These are phyloP conservation scores for Fusarium domesticum DNA, from an alignment of 2,329 filamentous ascomycete genomes.

Conservation along the genomic window DNA sequence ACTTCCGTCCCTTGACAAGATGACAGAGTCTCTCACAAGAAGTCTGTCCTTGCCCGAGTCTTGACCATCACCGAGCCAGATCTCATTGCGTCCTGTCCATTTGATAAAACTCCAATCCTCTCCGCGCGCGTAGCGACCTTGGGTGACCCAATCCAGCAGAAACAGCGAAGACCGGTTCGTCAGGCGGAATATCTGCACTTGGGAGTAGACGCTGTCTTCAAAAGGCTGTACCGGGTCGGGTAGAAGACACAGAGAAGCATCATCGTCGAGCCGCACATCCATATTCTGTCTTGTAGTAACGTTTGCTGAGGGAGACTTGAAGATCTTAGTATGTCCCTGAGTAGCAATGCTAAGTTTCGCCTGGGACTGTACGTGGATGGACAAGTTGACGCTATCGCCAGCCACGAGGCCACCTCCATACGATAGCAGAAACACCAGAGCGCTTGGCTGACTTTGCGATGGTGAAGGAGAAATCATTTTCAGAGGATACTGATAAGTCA, in stretches of 20 bases:
- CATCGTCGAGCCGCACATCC: slow-evolving; percentile 47
- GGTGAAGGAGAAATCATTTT: slow-evolving; percentile 85
- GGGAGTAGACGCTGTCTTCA: slow-evolving; percentile 76
- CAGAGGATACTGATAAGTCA: slow-evolving; percentile 90
- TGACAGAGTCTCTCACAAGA: slow-evolving; percentile 79
- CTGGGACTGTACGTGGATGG: slow-evolving; percentile 59
- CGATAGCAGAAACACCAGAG: slow-evolving; percentile 84
- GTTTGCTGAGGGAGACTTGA: slow-evolving; percentile 66
- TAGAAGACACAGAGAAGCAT: slow-evolving; percentile 62
- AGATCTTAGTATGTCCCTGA: slow-evolving; percentile 90
- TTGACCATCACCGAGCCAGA: slow-evolving; percentile 55
- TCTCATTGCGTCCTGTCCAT: slow-evolving; percentile 84
- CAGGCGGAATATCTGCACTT: slow-evolving; percentile 73
- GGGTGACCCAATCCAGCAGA: slow-evolving; percentile 90
- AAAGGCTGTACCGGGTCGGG: slow-evolving; percentile 95
- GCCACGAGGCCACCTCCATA: slow-evolving; percentile 93
- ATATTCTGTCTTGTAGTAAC: slow-evolving; percentile 58
- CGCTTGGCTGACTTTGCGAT: slow-evolving; percentile 60
- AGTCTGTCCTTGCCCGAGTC: slow-evolving; percentile 51
- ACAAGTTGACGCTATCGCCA: slow-evolving; percentile 76
- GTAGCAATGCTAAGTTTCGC: slow-evolving; percentile 67
- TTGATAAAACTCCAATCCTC: slow-evolving; percentile 82
- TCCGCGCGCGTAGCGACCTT: slow-evolving; percentile 78
- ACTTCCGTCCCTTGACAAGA: slow-evolving; percentile 59
- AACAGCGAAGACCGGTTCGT: slow-evolving; percentile 62